Percentiles rank a stretch among this genome's conserved stretches.
phyloP scores from a whole-genome alignment of 352 stramenopile species.

The Pythium aphanidermatum region DNA sequence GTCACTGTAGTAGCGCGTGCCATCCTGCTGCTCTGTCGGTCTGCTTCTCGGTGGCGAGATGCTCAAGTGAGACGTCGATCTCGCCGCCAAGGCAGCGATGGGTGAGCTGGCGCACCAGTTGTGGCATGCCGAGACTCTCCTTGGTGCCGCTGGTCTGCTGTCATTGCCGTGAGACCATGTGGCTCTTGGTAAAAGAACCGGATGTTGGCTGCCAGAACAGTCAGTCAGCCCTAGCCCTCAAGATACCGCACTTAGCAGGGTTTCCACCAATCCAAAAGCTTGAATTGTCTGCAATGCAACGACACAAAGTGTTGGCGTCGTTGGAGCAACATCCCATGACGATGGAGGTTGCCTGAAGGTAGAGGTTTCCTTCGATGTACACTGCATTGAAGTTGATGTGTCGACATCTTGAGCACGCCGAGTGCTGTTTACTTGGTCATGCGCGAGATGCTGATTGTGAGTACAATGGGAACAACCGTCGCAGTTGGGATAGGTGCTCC shows the following conservation, averaged over 20 bases:
- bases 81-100: neutral
- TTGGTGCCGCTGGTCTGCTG: neutral
- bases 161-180: too few species aligned
- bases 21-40: too few species aligned
- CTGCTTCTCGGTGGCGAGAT: too few species aligned
- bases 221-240: neutral
- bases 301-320: too few species aligned
- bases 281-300: too few species aligned
- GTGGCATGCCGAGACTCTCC: neutral
- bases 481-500: neutral
- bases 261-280: neutral
- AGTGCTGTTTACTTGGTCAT: neutral
- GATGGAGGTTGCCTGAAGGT: neutral
- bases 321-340: too few species aligned
- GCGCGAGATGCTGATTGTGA: neutral
- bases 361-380: neutral
- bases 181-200: slow-evolving; percentile 9
- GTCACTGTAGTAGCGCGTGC: neutral
- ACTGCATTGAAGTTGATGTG: too few species aligned
- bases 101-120: neutral
- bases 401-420: too few species aligned
- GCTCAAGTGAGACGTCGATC: too few species aligned
- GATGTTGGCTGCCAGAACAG: neutral
- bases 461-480: neutral
- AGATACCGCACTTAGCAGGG: neutral